These are phyloP conservation scores for Phaeoacremonium minimum DNA, from an alignment of 2,329 filamentous ascomycete genomes.

Conservation along the genomic window DNA sequence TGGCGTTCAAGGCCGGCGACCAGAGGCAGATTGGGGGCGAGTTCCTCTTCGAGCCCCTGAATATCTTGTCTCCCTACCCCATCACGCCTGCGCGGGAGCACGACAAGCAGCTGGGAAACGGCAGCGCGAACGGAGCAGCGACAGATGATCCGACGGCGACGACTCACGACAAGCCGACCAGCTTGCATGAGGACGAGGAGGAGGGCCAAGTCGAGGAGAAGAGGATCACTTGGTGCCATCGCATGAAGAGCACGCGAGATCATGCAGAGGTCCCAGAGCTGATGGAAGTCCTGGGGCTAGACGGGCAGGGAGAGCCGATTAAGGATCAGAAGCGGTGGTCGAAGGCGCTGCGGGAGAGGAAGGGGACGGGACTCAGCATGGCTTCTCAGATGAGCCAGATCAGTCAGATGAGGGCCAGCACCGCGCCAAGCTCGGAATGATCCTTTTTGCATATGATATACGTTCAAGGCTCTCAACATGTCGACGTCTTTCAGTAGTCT, in stretches of 20 bases:
- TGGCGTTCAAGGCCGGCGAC: slow-evolving; percentile 61
- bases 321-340: slow-evolving; percentile 39
- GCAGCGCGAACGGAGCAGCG: not conserved
- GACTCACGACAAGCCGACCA: slow-evolving; percentile 10
- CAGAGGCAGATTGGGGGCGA: slow-evolving; percentile 70
- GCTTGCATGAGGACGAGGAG: slow-evolving; percentile 15
- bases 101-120: slow-evolving; percentile 18
- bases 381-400: slow-evolving; percentile 24
- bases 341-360: slow-evolving; percentile 41
- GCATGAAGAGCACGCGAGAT: slow-evolving; percentile 75
- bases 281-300: slow-evolving; percentile 57
- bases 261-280: slow-evolving; percentile 69
- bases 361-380: slow-evolving; percentile 50
- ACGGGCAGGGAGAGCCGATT: slow-evolving; percentile 32
- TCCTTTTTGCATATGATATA: too few species aligned
- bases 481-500: too few species aligned
- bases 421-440: too few species aligned
- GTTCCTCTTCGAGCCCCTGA: slow-evolving; percentile 65
- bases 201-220: slow-evolving; percentile 43
- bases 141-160: not conserved
- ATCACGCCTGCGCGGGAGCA: slow-evolving; percentile 27
- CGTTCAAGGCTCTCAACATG: too few species aligned
- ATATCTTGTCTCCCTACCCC: slow-evolving; percentile 37
- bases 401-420: slow-evolving; percentile 4
- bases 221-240: slow-evolving; percentile 71